Evolutionary conservation across 352 stramenopile genomes (phyloP), one percentile per base, ranked within the genome.

Genomic region (Pythium scleroteichum): DNA sequence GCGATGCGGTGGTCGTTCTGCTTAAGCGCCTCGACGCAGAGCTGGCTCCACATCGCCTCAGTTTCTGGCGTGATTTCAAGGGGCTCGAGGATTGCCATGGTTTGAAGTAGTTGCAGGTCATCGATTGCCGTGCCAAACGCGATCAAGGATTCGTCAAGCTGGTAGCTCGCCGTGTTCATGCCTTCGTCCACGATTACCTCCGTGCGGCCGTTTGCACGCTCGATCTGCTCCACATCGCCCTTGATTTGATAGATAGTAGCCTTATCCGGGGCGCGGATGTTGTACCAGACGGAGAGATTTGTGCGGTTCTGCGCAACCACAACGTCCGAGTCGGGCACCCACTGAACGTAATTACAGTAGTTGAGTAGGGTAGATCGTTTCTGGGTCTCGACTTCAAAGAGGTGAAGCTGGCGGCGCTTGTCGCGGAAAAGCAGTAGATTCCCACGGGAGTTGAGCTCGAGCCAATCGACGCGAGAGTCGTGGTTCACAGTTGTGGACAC

Each of bases 301-400:
- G 69, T 75, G 20, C 93, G 85, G 64, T 96, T 97, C 64, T 98
- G 94, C 7, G 95, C 93, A 8, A 98, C 95, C 2, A 98, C 90
- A 8, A 98, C 95, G 61, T 98, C 93, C 53, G 83, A 97, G 29
- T 96, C 85, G n/a, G 94, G 95, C 9, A 98, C 94, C 95, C 95
- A 98, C 71, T 98, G 93, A 40, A 98, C 94, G 67, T 98, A 98
- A 62, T 92, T 97, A 76, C 92, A 98, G 73, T 97, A 97, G 59
- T 94, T 97, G 19, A 98, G 79, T 38, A 98, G 68, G 14, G 90
- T 97, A 23, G 73, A 92, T 20, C 88, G 82, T 39, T 76, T 82
- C 58, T 98, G 91, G 10, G 79, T 71, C 22, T 93, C 80, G 22
- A 98, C 68, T 61, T 98, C 93, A 69, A 96, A 98, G 9, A 98